Evolutionary conservation across 1,139 yeast genomes (phyloP), one percentile per base, ranked within the genome.

Genomic region (Scheffersomyces cryptocercus): DNA sequence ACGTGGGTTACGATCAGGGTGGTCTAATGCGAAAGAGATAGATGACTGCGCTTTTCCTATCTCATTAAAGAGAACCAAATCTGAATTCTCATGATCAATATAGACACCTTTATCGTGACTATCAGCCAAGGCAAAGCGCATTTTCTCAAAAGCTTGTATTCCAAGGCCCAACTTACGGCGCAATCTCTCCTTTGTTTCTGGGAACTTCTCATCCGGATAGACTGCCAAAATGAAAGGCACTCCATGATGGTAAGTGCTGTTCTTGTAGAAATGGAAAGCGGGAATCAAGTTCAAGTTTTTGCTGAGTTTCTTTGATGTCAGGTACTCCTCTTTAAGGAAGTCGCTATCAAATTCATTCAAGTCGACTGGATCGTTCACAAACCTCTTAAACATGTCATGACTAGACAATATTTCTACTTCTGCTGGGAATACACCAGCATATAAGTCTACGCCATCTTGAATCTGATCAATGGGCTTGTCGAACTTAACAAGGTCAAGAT

Each of bases 201-300:
- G 58, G 42, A 88, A 79, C 38, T 67, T 66, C 61, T 95, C 99
- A 15, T 74, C 75, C 3, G 86, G 84, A 42, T 76, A 70, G 7
- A 88, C 65, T 11, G 83, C 79, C 58, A 93, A 86, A 20, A 86
- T 68, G 61, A 93, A 93, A 5, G 99, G 97, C 30, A 86, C 73
- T n/a, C 98, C 95, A 61, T 95, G 99, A 15, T 82, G 73, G 51
- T 82, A 79, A 37, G 73, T 75, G 15, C 85, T 75, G 39, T 83
- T 88, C 54, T 85, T 87, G 61, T 85, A 79, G 67, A 85, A 93
- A 59, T 93, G 98, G 59, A 83, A 78, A 2, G 68, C 77, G 0
- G 79, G 75, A 11, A 73, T 62, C 39, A 51, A 82, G 47, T 74
- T 74, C 43, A 75, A 54, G 43, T 59, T 61, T 40, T 70, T 67